Conservation (phyloP, 2,329 filamentous ascomycete species). For the Talaromyces sp. region DNA sequence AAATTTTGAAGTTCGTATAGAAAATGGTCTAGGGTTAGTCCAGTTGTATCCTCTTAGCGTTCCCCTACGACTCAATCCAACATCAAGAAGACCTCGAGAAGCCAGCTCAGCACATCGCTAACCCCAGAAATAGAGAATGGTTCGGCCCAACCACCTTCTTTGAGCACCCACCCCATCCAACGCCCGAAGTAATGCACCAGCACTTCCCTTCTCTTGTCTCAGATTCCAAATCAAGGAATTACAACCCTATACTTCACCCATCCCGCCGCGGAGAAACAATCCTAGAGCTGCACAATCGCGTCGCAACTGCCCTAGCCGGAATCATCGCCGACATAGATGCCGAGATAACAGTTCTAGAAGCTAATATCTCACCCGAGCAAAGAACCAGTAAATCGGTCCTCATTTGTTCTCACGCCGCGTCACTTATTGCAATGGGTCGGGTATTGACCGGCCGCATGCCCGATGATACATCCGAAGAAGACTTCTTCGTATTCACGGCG, state of each 20-base stretch:
- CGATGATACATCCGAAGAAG: conserved; percentile 68
- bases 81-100: not conserved
- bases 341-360: conserved; percentile 45
- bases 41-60: too few species aligned
- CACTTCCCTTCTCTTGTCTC: conserved; percentile 63
- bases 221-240: conserved; percentile 51
- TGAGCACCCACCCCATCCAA: conserved; percentile 77
- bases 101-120: too few species aligned
- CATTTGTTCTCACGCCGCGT: conserved; percentile 87
- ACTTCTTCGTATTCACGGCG: conserved; percentile 85
- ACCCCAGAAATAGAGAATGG: conserved; percentile 78
- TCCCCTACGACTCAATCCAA: too few species aligned
- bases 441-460: conserved; percentile 79
- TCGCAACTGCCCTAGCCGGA: conserved; percentile 68
- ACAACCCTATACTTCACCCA: conserved; percentile 69
- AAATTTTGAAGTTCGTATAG: conserved; percentile 49
- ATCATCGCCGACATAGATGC: conserved; percentile 74
- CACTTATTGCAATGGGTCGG: conserved; percentile 82
- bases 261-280: conserved; percentile 76
- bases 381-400: conserved; percentile 64
- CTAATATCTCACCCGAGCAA: conserved; percentile 56
- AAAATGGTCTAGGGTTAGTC: conserved; percentile 56
- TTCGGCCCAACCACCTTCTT: conserved; percentile 81
- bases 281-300: conserved; percentile 74
- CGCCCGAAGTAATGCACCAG: conserved; percentile 61